A percentile compares a stretch with the other conserved stretches of the same genome.
phyloP scores from a whole-genome alignment of 805 yeast species.

The Ogataea chonburiensis region DNA sequence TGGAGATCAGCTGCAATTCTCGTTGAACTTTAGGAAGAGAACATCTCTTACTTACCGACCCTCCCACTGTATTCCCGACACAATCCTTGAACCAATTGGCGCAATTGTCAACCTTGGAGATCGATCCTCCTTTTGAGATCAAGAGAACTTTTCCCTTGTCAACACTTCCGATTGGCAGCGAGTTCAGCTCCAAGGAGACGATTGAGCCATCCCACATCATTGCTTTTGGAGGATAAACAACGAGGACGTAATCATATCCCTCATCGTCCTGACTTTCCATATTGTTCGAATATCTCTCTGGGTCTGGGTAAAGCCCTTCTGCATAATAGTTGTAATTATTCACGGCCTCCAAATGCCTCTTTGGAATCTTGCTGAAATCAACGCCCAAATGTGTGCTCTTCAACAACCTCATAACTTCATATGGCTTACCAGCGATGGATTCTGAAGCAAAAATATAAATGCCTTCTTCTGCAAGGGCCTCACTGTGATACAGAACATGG shows the following conservation, averaged over 20 bases:
- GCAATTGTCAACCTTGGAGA: slow-evolving; percentile 51
- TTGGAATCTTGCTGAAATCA: slow-evolving; percentile 39
- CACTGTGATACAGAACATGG: slow-evolving; percentile 71
- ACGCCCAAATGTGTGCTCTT: slow-evolving; percentile 52
- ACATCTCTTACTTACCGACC: slow-evolving; percentile 61
- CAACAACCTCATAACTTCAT: slow-evolving; percentile 44
- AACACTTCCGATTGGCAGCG: slow-evolving; percentile 53
- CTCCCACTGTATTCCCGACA: slow-evolving; percentile 52
- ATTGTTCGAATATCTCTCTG: slow-evolving; percentile 6
- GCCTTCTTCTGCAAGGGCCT: slow-evolving; percentile 69
- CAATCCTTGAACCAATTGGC: slow-evolving; percentile 56
- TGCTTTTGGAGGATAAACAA: slow-evolving; percentile 78
- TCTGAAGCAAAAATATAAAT: slow-evolving; percentile 77
- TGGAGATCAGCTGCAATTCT: slow-evolving; percentile 65
- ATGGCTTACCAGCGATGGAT: slow-evolving; percentile 43
- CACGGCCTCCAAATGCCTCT: slow-evolving; percentile 33
- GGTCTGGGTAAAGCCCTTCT: slow-evolving; percentile 14
- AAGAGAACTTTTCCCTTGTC: slow-evolving; percentile 66
- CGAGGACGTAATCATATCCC: slow-evolving; percentile 58
- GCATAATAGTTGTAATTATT: slow-evolving; percentile 27
- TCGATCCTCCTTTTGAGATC: slow-evolving; percentile 67
- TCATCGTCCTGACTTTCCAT: slow-evolving; percentile 17
- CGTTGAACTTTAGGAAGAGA: slow-evolving; percentile 71
- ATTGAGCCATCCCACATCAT: slow-evolving; percentile 88
- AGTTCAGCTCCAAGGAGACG: slow-evolving; percentile 49